These are phyloP conservation scores for Wickerhamomyces mucosus DNA, from an alignment of 805 yeast genomes.

Conservation along the genomic window DNA sequence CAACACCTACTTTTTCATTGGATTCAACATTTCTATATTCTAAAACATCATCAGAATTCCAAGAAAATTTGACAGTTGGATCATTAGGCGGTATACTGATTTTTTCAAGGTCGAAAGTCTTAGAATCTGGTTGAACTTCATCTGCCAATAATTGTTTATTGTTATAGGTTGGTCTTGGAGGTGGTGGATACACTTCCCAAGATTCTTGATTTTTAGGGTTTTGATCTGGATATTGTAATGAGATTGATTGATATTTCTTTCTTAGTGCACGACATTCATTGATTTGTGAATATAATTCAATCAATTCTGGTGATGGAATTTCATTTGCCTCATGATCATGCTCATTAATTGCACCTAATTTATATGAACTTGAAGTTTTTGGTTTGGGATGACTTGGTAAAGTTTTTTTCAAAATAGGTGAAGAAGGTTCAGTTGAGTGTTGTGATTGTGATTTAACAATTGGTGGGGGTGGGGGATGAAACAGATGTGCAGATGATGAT, in stretches of 20 bases:
- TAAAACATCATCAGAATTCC: constrained; percentile 60
- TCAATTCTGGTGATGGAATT: constrained; percentile 57
- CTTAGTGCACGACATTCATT: constrained; percentile 63
- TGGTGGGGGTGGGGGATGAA: constrained; percentile 31
- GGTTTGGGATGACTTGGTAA: constrained; percentile 3
- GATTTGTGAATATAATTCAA: constrained; percentile 53
- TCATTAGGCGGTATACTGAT: constrained; percentile 44
- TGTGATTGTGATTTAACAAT: constrained; percentile 10
- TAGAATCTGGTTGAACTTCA: constrained; percentile 29
- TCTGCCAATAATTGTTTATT: constrained; percentile 42
- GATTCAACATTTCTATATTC: constrained; percentile 39
- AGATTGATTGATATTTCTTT: constrained; percentile 59
- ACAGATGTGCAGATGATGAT: constrained; percentile 26
- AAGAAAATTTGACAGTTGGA: constrained; percentile 28
- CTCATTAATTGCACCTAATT: constrained; percentile 35
- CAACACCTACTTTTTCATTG: constrained; percentile 31
- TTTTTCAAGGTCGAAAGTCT: constrained; percentile 30
- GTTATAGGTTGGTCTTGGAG: constrained; percentile 90
- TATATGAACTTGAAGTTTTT: constrained; percentile 23
- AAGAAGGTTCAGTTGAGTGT: constrained; percentile 20
- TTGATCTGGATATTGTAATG: constrained; percentile 62
- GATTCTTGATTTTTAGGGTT: constrained; percentile 73
- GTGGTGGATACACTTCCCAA: constrained; percentile 87
- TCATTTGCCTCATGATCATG: constrained; percentile 45
- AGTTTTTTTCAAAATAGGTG: constrained; percentile 10